Evolutionary conservation across 2,329 filamentous ascomycete species (phyloP).

Genomic region (Aspergillus ochraceoroseus): DNA sequence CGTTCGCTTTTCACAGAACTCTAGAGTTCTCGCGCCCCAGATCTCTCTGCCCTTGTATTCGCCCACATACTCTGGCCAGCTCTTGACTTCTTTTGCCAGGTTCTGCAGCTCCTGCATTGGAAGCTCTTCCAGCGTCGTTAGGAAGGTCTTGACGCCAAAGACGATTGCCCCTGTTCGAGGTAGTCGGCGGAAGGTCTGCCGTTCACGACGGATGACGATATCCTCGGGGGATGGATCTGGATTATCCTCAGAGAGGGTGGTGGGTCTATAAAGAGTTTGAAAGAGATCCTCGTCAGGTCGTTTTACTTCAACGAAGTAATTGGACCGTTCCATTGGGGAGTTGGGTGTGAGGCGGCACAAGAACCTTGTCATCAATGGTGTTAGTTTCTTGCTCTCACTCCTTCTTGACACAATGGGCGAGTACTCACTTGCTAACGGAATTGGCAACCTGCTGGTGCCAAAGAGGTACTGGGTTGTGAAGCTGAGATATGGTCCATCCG

Average conservation of each 20-base stretch:
- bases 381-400: constrained; percentile 7
- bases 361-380: constrained; percentile 35
- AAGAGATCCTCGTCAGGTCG: constrained; percentile 34
- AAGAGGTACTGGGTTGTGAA: constrained; percentile 47
- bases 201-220: constrained; percentile 48
- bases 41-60: constrained; percentile 45
- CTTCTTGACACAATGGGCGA: neutral
- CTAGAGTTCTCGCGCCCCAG: constrained; percentile 41
- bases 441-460: constrained; percentile 48
- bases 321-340: constrained; percentile 47
- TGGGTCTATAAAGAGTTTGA: constrained; percentile 45
- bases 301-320: constrained; percentile 50
- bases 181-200: constrained; percentile 49
- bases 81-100: constrained; percentile 43
- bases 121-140: constrained; percentile 42
- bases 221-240: constrained; percentile 36
- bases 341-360: constrained; percentile 44
- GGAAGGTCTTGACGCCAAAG: constrained; percentile 49
- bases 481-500: constrained; percentile 46
- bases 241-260: constrained; percentile 38
- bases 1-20: constrained; percentile 32
- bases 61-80: constrained; percentile 45
- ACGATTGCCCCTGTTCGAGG: constrained; percentile 45
- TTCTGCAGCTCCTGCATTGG: constrained; percentile 40
- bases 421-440: constrained; percentile 43